Percentiles rank a stretch among this genome's conserved stretches.
Evolutionary conservation across 2,329 filamentous ascomycete genomes (phyloP).

Genomic region (Penicillium palitans): DNA sequence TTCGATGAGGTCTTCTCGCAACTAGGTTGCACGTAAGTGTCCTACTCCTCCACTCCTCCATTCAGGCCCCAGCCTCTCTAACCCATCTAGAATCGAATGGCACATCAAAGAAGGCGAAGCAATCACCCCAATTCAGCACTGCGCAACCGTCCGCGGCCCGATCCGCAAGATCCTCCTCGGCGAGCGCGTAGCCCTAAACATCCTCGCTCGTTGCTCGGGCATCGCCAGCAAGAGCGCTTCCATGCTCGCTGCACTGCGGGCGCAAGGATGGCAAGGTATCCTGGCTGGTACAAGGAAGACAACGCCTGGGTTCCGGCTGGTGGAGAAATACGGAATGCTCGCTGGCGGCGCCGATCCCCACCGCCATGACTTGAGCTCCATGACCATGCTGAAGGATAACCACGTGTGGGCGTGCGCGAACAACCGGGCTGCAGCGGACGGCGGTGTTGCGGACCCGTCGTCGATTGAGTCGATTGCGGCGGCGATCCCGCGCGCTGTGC

Average conservation of each 20-base stretch:
- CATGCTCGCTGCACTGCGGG: slow-evolving; percentile 54
- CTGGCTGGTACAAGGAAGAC: slow-evolving; percentile 97
- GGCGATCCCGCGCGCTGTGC: slow-evolving; percentile 82
- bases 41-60: background rate
- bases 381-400: slow-evolving; percentile 99
- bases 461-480: slow-evolving; percentile 42
- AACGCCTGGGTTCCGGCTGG: slow-evolving; percentile 88
- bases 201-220: slow-evolving; percentile 85
- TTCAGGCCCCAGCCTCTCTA: background rate
- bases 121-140: slow-evolving; percentile 63
- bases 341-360: slow-evolving; percentile 91
- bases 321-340: slow-evolving; percentile 98
- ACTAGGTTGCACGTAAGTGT: slow-evolving; percentile 71
- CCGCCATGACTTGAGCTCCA: slow-evolving; percentile 83
- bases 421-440: slow-evolving; percentile 31
- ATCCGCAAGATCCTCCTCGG: slow-evolving; percentile 82
- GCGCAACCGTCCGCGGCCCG: slow-evolving; percentile 83
- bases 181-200: slow-evolving; percentile 89
- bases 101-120: slow-evolving; percentile 71
- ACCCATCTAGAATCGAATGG: slow-evolving; percentile 70
- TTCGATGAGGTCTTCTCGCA: slow-evolving; percentile 92
- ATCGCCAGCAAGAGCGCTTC: slow-evolving; percentile 66
- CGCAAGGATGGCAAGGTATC: slow-evolving; percentile 73
- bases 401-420: slow-evolving; percentile 85
- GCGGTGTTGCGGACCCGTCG: slow-evolving; percentile 13